These are phyloP conservation scores for Aspergillus bombycis DNA, from an alignment of 2,329 filamentous ascomycete genomes.

Conservation along the genomic window DNA sequence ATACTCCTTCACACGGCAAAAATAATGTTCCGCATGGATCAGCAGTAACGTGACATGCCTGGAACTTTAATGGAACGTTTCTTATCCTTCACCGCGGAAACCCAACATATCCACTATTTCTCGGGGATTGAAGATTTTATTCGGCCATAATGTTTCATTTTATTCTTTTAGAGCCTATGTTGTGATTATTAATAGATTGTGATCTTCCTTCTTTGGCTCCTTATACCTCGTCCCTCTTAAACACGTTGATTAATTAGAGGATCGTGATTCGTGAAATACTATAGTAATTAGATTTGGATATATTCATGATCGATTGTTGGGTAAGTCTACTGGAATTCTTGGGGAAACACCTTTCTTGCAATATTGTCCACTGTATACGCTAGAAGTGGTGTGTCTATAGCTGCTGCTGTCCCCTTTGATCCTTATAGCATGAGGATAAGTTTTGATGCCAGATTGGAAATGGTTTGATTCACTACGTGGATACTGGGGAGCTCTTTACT, in stretches of 20 bases:
- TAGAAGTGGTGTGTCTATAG: background rate
- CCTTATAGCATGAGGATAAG: background rate
- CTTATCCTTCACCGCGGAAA: background rate
- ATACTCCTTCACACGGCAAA: slow-evolving; percentile 2
- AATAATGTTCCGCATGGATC: slow-evolving; percentile 20
- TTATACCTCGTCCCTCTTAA: background rate
- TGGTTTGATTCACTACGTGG: background rate
- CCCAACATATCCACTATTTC: background rate
- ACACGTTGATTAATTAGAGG: background rate
- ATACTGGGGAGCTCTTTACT: background rate
- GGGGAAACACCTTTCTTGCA: background rate
- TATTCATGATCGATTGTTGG: background rate
- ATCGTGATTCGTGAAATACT: background rate
- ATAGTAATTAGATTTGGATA: slow-evolving; percentile 2
- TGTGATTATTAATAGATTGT: background rate
- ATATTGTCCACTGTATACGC: background rate
- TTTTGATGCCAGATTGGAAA: background rate
- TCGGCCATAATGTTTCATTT: background rate
- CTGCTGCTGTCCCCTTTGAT: background rate
- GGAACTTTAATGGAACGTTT: slow-evolving; percentile 26
- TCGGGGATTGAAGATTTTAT: background rate
- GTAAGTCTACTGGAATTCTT: background rate
- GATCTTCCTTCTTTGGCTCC: background rate
- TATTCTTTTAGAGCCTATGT: background rate
- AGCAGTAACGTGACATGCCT: slow-evolving; percentile 19